These are phyloP conservation scores for Celoporthe dispersa DNA, from an alignment of 2,329 filamentous ascomycete species.

Conservation along the genomic window DNA sequence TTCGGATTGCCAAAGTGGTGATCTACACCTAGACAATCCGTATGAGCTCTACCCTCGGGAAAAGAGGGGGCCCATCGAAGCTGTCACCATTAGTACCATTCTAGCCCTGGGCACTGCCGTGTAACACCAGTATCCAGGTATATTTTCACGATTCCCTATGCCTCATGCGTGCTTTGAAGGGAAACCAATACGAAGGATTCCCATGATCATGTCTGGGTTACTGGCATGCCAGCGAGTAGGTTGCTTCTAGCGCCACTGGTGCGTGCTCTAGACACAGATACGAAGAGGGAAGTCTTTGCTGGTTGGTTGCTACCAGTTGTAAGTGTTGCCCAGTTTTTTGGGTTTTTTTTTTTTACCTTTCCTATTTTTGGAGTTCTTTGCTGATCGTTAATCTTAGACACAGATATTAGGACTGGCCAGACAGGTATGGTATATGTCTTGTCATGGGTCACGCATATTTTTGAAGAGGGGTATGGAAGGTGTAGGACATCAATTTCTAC, in stretches of 20 bases:
- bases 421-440: too few species aligned
- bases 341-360: too few species aligned
- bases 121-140: neutral
- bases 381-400: too few species aligned
- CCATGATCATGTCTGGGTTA: neutral
- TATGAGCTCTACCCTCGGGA: neutral
- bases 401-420: too few species aligned
- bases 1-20: neutral
- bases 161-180: neutral
- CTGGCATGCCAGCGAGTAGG: neutral
- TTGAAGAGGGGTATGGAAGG: too few species aligned
- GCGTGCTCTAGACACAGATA: neutral
- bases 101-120: neutral
- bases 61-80: neutral
- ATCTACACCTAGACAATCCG: neutral
- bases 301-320: neutral
- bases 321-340: neutral
- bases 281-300: neutral
- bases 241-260: neutral
- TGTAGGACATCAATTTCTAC: too few species aligned
- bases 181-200: neutral
- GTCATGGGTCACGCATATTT: too few species aligned
- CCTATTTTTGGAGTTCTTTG: too few species aligned
- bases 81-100: neutral
- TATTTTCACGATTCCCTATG: neutral